Evolutionary conservation across 257 asterid genomes (phyloP), one percentile per base, ranked within the genome.

Genomic region (Plantago major): DNA sequence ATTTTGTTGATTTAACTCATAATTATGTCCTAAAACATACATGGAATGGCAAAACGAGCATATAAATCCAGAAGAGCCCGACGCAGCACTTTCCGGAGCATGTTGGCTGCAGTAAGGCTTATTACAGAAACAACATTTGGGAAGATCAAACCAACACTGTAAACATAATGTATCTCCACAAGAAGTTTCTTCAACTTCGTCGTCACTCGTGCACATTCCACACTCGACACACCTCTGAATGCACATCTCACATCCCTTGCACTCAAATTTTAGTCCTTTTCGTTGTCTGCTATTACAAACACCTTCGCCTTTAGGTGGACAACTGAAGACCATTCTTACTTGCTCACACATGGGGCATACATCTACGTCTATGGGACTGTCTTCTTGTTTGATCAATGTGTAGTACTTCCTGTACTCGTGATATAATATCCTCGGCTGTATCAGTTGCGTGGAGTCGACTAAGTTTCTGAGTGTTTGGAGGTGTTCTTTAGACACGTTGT

Each of bases 161-260:
- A 33, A 33, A 33, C 40, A 33, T 3, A 33, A 33, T 33, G 40
- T 33, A 33, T 33, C 40, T 33, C 40, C 40, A 33, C 40, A 33
- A 4, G 8, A 33, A 4, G 40, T 1, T 2, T 33, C 40, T 33
- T 33, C 40, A 2, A 33, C 40, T 33, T 33, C 40, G 8, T 33
- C 40, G 8, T 33, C 40, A 33, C 40, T 33, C 6, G 8, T 5
- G 40, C 40, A 33, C 40, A 7, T 33, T 33, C 40, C 40, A 45
- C 48, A 45, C 10, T 4, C 15, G 12, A 67, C 62, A 26, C 96
- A 87, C 76, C 97, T 78, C 1, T 49, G 46, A 28, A 82, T 76
- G 78, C 98, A 91, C 5, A 55, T 6, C 26, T 59, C 42, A 49
- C 98, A 91, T 3, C 87, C 96, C 64, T 82, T 76, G 8, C 91